Evolutionary conservation across 2,329 filamentous ascomycete genomes (phyloP).

Genomic region (Stenocarpella maydis): DNA sequence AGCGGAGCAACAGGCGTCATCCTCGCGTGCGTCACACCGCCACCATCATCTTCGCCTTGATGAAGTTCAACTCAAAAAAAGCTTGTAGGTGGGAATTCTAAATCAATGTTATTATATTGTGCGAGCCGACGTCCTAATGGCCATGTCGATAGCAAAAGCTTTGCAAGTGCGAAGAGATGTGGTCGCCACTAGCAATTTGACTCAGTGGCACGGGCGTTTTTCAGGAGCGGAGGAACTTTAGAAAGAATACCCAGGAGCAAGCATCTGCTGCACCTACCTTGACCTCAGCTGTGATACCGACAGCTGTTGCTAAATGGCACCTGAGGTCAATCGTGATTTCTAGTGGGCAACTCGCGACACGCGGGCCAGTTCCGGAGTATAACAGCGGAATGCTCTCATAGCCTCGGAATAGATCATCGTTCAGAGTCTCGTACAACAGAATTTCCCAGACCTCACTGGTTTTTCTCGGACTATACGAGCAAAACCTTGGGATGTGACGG

Average conservation of each 20-base stretch:
- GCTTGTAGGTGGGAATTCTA: background rate
- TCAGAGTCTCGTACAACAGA: too few species aligned
- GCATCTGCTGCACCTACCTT: background rate
- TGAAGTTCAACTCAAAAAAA: background rate
- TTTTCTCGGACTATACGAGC: too few species aligned
- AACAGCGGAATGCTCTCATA: background rate
- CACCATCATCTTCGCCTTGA: background rate
- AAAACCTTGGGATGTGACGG: too few species aligned
- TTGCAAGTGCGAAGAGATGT: background rate
- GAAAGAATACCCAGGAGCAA: conserved; percentile 14
- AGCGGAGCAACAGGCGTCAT: conserved; percentile 8
- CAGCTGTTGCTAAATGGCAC: background rate
- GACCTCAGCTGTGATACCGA: background rate
- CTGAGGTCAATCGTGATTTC: background rate
- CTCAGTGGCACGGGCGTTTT: background rate
- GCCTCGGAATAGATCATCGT: background rate
- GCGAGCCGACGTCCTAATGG: background rate
- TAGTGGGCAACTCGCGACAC: background rate
- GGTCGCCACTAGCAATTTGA: background rate
- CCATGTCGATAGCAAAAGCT: too few species aligned
- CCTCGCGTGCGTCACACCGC: conserved; percentile 2
- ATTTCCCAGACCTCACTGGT: background rate
- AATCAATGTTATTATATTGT: fast-evolving
- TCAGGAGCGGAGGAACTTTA: conserved; percentile 1
- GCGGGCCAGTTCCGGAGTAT: background rate